Base-by-base conservation (phyloP, 768 basidiomycete genomes). In the Phlebiopsis flavidoalba region DNA sequence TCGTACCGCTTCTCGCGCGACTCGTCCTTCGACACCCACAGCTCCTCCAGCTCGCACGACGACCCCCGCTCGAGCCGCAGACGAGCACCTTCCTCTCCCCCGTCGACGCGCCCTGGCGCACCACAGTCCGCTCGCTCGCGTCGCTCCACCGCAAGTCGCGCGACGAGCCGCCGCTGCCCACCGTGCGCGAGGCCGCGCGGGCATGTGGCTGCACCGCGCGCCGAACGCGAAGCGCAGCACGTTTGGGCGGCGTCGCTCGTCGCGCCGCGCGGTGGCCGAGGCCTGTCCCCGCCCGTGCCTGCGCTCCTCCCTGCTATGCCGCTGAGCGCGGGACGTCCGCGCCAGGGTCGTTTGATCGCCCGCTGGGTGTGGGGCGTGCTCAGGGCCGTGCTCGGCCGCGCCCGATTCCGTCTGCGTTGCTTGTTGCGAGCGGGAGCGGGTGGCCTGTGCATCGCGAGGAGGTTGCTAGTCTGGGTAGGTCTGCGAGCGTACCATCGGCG, bases 161-260 rank as follows among this genome's bases (percentile, higher is more conserved):
- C 14, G 12, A 31, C 26, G 19, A 26, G 45, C 45, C 3, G 3
- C 24, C 19, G 51, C 57, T 62, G 51, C 40, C 57, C 24, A 58
- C 61, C 19, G 61, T 59, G 17, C 61, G 51, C 40, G 60, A 62
- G 50, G 35, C n/a, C 21, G 52, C 55, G 49, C 57, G 57, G 24
- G 43, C 22, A 43, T 6, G 35, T 47, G 33, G 19, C 31, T 19
- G 5, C 37, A 54, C 12, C 36, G 37, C 24, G n/a, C 22, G 19
- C 48, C 5, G 31, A 51, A 50, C 24, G 7, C 40, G 1, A 57
- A 49, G 26, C 57, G 57, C 2, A 22, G 51, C 19, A 62, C 61
- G 8, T 62, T 62, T 36, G 61, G 61, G 1, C 50, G 26, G 4
- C 21, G 15, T 21, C 19, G 17, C 26, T 37, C 36, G 10, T 33